phyloP scores from a whole-genome alignment of 768 basidiomycete genomes.

The Pisolithus albus region DNA sequence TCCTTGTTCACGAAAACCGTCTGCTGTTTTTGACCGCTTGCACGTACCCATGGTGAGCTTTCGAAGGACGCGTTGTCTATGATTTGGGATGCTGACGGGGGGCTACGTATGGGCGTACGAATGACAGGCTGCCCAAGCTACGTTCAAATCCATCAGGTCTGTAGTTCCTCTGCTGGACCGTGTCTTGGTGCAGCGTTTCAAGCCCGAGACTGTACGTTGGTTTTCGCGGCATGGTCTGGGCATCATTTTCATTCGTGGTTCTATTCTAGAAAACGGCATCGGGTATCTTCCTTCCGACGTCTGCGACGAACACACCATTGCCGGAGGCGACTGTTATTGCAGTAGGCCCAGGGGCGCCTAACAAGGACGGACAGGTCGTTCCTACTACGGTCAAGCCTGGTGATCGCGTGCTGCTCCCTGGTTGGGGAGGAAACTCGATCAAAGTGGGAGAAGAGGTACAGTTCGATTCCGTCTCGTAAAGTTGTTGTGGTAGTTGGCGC shows the following conservation, averaged over 20 bases:
- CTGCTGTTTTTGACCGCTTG: constrained; percentile 6
- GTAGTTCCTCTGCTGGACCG: constrained; percentile 91
- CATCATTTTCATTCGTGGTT: not conserved
- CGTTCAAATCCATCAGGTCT: constrained; percentile 92
- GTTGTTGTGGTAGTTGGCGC: not conserved
- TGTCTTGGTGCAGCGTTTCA: constrained; percentile 95
- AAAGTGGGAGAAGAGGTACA: constrained; percentile 95
- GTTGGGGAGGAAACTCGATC: constrained; percentile 94
- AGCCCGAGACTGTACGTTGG: constrained; percentile 72
- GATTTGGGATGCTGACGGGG: not conserved
- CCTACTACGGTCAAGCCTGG: constrained; percentile 79
- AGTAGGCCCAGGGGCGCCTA: constrained; percentile 88
- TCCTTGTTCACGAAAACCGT: constrained; percentile 19
- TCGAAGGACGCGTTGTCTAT: not conserved
- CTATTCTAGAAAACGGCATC: constrained; percentile 85
- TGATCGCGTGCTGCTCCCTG: constrained; percentile 88
- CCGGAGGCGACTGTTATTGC: constrained; percentile 97
- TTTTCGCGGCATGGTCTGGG: not conserved
- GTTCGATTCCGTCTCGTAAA: constrained; percentile 8
- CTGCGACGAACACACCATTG: constrained; percentile 76
- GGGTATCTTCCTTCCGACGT: constrained; percentile 93
- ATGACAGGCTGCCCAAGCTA: constrained; percentile 75
- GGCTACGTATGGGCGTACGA: not conserved
- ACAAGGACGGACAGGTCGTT: constrained; percentile 73
- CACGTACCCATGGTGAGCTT: constrained; percentile 23